Percentiles rank a stretch among this genome's conserved stretches.
phyloP scores from a whole-genome alignment of 2,329 filamentous ascomycete species.

The Metarhizium robertsii region DNA sequence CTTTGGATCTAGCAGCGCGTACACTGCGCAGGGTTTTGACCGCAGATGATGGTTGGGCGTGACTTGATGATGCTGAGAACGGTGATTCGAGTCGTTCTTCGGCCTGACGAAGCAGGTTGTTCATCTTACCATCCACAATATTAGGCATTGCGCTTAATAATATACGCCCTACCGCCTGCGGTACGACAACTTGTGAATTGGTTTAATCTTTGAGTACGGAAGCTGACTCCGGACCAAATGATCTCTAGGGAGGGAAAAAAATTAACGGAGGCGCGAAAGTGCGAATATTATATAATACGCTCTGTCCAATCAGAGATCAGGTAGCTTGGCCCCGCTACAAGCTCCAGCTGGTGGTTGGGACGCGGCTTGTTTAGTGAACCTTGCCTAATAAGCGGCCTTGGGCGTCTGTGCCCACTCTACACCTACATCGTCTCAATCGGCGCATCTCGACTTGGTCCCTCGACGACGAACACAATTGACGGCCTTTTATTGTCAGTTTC shows the following conservation, averaged over 20 bases:
- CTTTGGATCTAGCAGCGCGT: not conserved
- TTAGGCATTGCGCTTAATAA: slow-evolving; percentile 7
- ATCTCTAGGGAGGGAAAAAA: not conserved
- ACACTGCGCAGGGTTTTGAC: not conserved
- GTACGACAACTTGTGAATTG: not conserved
- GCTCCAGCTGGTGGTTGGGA: not conserved
- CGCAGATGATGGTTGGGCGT: not conserved
- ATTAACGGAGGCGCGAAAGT: not conserved
- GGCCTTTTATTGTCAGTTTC: not conserved
- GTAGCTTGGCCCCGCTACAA: not conserved
- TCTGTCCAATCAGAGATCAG: not conserved
- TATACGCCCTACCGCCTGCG: not conserved
- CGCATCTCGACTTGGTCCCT: not conserved
- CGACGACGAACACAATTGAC: not conserved
- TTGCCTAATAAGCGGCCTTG: not conserved
- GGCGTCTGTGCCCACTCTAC: not conserved
- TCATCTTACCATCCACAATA: slow-evolving; percentile 8
- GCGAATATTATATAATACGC: not conserved
- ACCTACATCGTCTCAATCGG: not conserved
- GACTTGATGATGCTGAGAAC: not conserved
- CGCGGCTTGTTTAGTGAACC: not conserved
- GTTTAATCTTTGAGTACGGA: not conserved
- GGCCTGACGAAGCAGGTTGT: slow-evolving; percentile 10
- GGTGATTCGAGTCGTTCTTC: slow-evolving; percentile 3
- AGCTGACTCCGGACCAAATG: no score